Percentiles rank a stretch among this genome's conserved stretches.
Conservation (phyloP, 2,329 filamentous ascomycete species). For the Nothophoma quercina region DNA sequence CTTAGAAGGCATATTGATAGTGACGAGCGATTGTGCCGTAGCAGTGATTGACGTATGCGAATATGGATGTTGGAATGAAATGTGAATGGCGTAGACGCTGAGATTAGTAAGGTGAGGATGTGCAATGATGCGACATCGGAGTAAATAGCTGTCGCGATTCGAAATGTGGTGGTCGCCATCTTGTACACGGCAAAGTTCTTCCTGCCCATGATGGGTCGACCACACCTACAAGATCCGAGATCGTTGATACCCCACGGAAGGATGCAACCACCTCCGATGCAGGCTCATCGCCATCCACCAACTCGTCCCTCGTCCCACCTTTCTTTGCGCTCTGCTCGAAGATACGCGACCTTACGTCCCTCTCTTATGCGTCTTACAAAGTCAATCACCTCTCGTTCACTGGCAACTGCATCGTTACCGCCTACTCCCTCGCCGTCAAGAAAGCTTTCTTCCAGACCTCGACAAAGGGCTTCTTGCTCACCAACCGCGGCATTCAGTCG, state of each 20-base stretch:
- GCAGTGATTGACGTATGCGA: neutral
- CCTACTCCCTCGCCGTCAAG: conserved; percentile 65
- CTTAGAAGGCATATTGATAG: neutral
- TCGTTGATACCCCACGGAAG: too few relatives aligned
- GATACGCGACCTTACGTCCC: conserved; percentile 78
- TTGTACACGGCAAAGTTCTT: neutral
- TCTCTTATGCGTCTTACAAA: conserved; percentile 85
- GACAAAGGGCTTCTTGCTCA: conserved; percentile 83
- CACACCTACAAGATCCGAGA: too few relatives aligned
- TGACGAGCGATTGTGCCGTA: neutral
- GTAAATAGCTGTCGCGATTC: neutral
- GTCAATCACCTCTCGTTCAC: conserved; percentile 82
- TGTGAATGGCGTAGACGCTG: neutral
- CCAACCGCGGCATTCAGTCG: conserved; percentile 76
- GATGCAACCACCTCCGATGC: neutral
- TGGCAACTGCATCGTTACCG: conserved; percentile 61
- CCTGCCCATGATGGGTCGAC: neutral
- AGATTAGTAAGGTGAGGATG: neutral
- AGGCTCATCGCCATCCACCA: conserved; percentile 78
- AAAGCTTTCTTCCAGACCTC: conserved; percentile 91
- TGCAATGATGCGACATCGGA: neutral
- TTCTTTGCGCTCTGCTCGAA: conserved; percentile 85
- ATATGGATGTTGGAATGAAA: neutral
- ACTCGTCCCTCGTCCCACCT: conserved; percentile 96
- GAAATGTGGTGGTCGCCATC: neutral